Conservation (phyloP, 2,329 filamentous ascomycete species). For the Aspergillus sojae region DNA sequence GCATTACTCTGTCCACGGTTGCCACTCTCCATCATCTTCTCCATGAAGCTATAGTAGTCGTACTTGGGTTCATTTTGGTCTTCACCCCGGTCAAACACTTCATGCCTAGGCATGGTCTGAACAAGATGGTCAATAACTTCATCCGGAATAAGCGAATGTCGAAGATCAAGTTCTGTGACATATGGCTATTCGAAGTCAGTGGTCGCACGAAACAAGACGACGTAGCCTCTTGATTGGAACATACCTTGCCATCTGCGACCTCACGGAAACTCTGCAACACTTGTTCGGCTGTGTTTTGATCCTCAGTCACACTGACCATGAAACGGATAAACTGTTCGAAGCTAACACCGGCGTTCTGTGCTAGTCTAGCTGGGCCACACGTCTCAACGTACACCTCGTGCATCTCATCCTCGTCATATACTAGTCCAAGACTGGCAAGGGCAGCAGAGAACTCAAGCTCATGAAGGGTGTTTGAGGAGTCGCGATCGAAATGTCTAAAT, state of each 20-base stretch:
- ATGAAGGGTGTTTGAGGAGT: constrained; percentile 83
- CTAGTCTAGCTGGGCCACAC: constrained; percentile 61
- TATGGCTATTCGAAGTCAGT: constrained; percentile 64
- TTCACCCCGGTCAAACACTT: constrained; percentile 80
- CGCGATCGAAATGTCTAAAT: constrained; percentile 95
- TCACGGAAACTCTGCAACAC: constrained; percentile 98
- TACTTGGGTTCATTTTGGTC: constrained; percentile 85
- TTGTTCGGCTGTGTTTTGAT: constrained; percentile 97
- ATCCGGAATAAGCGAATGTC: constrained; percentile 92
- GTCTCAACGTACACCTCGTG: constrained; percentile 90
- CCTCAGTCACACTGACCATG: constrained; percentile 98
- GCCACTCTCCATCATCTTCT: constrained; percentile 67
- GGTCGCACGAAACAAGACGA: constrained; percentile 3
- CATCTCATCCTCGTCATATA: constrained; percentile 98
- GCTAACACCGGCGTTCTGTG: constrained; percentile 71
- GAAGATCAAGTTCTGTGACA: constrained; percentile 94
- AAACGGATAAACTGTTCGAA: constrained; percentile 99
- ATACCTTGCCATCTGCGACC: constrained; percentile 89
- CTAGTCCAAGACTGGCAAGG: constrained; percentile 88
- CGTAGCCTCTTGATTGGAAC: constrained; percentile 20
- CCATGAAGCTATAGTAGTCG: constrained; percentile 98
- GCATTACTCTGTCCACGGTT: constrained; percentile 30
- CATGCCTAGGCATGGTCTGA: constrained; percentile 81
- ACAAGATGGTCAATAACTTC: constrained; percentile 94
- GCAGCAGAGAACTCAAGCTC: constrained; percentile 97